Percentiles rank a stretch among this genome's conserved stretches.
These are phyloP conservation scores for Aspergillus leporis DNA, from an alignment of 495 filamentous ascomycete genomes.

Conservation along the genomic window DNA sequence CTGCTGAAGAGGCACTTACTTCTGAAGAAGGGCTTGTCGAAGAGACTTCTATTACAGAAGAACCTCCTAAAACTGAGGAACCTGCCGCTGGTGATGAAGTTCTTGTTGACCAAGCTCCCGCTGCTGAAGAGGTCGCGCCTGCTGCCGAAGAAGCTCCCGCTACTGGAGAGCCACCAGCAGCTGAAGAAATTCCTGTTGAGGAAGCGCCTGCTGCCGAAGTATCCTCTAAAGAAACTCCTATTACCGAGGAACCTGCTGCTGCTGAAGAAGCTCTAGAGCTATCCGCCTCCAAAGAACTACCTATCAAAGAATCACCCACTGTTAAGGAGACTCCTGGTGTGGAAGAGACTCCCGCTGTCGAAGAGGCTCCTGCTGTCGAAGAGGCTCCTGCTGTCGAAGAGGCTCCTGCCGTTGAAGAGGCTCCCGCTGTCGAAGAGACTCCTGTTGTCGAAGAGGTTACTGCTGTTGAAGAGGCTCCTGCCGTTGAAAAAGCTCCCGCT, in stretches of 20 bases:
- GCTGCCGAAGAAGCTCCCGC: constrained; percentile 12
- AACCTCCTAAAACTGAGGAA: constrained; percentile 16
- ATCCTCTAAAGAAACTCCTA: constrained; percentile 8
- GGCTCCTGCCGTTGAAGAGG: constrained; percentile 9
- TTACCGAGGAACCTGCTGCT: constrained; percentile 13
- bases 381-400: neutral
- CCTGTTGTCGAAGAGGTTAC: constrained; percentile 12
- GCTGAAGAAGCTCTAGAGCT: constrained; percentile 9
- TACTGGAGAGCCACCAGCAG: constrained; percentile 8
- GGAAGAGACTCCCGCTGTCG: constrained; percentile 5
- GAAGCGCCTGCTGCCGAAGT: constrained; percentile 18
- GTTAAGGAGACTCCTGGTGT: neutral
- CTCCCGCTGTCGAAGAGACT: constrained; percentile 15
- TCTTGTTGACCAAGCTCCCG: constrained; percentile 16
- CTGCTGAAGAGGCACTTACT: constrained; percentile 13
- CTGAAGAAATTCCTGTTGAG: constrained; percentile 16
- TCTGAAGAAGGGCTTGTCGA: constrained; percentile 13
- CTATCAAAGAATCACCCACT: constrained; percentile 12
- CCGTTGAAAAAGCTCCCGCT: constrained; percentile 12
- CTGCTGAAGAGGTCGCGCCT: constrained; percentile 16
- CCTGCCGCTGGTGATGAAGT: constrained; percentile 15
- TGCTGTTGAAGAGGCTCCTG: constrained; percentile 7
- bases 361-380: constrained; percentile 8
- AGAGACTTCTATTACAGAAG: constrained; percentile 9
- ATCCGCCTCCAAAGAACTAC: constrained; percentile 7